Evolutionary conservation across 192 early-diverging fungal species (phyloP).

Genomic region (Podila epigama): DNA sequence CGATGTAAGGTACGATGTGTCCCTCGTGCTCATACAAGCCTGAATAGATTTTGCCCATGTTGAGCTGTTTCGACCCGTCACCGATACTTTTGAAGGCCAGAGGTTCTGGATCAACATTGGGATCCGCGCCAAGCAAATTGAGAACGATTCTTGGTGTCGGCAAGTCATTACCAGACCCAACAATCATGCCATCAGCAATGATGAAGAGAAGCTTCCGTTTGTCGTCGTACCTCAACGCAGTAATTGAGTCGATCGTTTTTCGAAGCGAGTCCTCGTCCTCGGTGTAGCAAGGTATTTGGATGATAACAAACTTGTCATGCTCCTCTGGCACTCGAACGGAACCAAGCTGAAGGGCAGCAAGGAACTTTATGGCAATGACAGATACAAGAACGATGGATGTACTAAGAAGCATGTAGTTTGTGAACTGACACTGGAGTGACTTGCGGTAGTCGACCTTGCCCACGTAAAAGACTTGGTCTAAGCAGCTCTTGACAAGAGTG

Average conservation of each 20-base stretch:
- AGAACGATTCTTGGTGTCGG: conserved; percentile 96
- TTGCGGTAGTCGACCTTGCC: conserved; percentile 84
- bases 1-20: conserved; percentile 91
- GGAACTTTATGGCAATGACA: conserved; percentile 84
- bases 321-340: conserved; percentile 79
- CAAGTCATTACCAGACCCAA: conserved; percentile 95
- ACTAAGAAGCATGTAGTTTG: conserved; percentile 85
- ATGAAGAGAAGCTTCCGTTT: conserved; percentile 89
- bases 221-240: conserved; percentile 81
- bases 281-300: conserved; percentile 95
- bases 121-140: conserved; percentile 90
- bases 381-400: conserved; percentile 77
- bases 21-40: conserved; percentile 91
- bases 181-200: conserved; percentile 91
- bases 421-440: conserved; percentile 79
- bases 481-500: conserved; percentile 63
- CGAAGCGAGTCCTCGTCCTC: conserved; percentile 87
- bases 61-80: conserved; percentile 89
- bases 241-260: conserved; percentile 85
- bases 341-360: conserved; percentile 80
- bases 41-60: conserved; percentile 96
- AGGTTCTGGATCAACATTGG: conserved; percentile 75
- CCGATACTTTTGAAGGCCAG: conserved; percentile 87
- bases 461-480: conserved; percentile 84
- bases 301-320: conserved; percentile 95